Percentiles rank a stretch among this genome's conserved stretches.
Evolutionary conservation across 768 basidiomycete genomes (phyloP).

Genomic region (Amanita phalloides): DNA sequence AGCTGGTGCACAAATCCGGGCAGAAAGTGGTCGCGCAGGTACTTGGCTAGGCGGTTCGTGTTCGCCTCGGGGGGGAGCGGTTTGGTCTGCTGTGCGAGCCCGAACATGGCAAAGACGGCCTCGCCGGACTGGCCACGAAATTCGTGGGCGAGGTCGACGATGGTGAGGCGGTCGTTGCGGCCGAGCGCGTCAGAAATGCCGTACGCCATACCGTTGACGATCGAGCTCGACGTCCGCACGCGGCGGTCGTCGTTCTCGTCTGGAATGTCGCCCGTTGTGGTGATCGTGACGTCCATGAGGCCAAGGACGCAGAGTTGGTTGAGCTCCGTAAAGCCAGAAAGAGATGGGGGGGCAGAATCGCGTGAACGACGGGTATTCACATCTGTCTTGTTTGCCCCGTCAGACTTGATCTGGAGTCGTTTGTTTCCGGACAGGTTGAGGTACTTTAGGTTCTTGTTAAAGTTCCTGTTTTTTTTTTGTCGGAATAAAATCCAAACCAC

Average conservation of each 20-base stretch:
- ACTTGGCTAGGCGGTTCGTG: constrained; percentile 70
- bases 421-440: constrained; percentile 98
- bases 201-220: constrained; percentile 87
- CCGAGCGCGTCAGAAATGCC: constrained; percentile 94
- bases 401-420: constrained; percentile 87
- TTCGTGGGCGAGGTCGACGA: constrained; percentile 88
- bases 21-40: constrained; percentile 73
- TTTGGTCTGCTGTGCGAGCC: constrained; percentile 46
- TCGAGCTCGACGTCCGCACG: constrained; percentile 82
- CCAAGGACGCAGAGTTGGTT: constrained; percentile 80
- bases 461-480: constrained; percentile 56
- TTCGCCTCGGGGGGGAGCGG: constrained; percentile 27
- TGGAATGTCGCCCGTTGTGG: constrained; percentile 59
- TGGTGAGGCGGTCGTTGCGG: constrained; percentile 63
- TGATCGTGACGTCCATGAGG: constrained; percentile 94
- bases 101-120: constrained; percentile 95
- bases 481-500: constrained; percentile 1
- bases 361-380: constrained; percentile 18
- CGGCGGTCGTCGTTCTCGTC: constrained; percentile 85
- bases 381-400: constrained; percentile 25
- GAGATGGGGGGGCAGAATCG: constrained; percentile 23
- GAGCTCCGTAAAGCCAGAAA: constrained; percentile 86
- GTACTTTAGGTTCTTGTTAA: constrained; percentile 86
- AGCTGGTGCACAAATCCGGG: constrained; percentile 52
- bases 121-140: constrained; percentile 71